phyloP scores from a whole-genome alignment of 1,284 basidiomycete species.

The Termitomyces sp. region DNA sequence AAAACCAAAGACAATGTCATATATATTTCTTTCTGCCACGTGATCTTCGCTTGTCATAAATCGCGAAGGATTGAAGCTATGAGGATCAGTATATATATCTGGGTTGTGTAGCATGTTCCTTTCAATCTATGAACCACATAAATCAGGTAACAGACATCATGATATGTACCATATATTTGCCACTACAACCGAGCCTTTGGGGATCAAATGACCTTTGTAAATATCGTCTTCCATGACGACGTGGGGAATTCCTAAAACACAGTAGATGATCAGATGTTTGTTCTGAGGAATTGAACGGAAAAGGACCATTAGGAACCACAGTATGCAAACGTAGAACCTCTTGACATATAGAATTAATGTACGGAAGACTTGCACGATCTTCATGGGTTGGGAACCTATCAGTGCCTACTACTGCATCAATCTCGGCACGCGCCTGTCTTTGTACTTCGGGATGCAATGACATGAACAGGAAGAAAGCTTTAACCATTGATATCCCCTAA shows the following conservation, averaged over 20 bases:
- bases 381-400: slow-evolving; percentile 28
- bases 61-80: slow-evolving; percentile 26
- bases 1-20: slow-evolving; percentile 24
- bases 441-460: slow-evolving; percentile 32
- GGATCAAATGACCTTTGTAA: slow-evolving; percentile 21
- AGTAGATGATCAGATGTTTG: slow-evolving; percentile 14
- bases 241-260: slow-evolving; percentile 21
- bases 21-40: slow-evolving; percentile 19
- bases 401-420: slow-evolving; percentile 30
- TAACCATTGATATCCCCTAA: slow-evolving; percentile 7
- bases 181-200: slow-evolving; percentile 23
- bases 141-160: background rate
- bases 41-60: slow-evolving; percentile 20
- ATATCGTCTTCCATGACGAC: slow-evolving; percentile 21
- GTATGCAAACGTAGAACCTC: background rate
- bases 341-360: slow-evolving; percentile 28
- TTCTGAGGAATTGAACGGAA: no score
- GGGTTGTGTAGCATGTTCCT: slow-evolving; percentile 29
- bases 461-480: slow-evolving; percentile 41
- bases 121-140: background rate
- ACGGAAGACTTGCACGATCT: slow-evolving; percentile 29
- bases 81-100: slow-evolving; percentile 24
- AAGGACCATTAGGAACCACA: background rate
- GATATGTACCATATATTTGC: slow-evolving; percentile 23
- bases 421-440: slow-evolving; percentile 28